Percentiles rank a stretch among this genome's conserved stretches.
These are phyloP conservation scores for Malus hybrid DNA, from an alignment of 331 rosid genomes.

Conservation along the genomic window DNA sequence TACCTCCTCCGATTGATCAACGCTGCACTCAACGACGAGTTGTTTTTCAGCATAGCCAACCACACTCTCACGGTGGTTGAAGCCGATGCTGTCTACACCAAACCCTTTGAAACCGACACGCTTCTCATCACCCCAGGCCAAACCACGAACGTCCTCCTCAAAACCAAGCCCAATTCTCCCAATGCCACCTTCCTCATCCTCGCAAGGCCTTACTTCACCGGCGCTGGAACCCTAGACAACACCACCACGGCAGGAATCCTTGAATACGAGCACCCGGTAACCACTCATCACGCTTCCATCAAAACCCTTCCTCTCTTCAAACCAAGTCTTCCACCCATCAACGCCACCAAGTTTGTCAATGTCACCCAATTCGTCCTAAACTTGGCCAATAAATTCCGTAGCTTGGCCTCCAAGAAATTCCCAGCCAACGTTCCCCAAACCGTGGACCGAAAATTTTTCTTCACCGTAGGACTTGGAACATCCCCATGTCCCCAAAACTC, in stretches of 20 bases:
- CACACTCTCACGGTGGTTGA: slow-evolving; percentile 67
- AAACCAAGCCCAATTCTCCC: slow-evolving; percentile 46
- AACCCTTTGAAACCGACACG: slow-evolving; percentile 46
- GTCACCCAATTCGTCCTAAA: slow-evolving; percentile 55
- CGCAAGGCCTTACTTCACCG: slow-evolving; percentile 56
- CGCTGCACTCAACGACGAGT: slow-evolving; percentile 89
- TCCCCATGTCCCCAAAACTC: slow-evolving; percentile 58
- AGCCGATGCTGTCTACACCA: slow-evolving; percentile 61
- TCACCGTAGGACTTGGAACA: slow-evolving; percentile 71
- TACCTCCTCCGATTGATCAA: slow-evolving; percentile 69
- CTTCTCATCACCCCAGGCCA: slow-evolving; percentile 69
- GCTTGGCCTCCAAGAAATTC: slow-evolving; percentile 45
- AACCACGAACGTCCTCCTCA: slow-evolving; percentile 63
- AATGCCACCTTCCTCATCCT: slow-evolving; percentile 58
- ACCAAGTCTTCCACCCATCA: slow-evolving; percentile 59
- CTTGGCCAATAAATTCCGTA: slow-evolving; percentile 34
- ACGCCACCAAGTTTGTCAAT: slow-evolving; percentile 55
- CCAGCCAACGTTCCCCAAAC: slow-evolving; percentile 59
- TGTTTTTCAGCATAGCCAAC: slow-evolving; percentile 69
- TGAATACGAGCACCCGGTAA: slow-evolving; percentile 33
- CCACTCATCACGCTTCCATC: neutral
- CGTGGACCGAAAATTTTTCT: slow-evolving; percentile 48
- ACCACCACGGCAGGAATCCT: slow-evolving; percentile 63
- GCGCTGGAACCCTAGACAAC: slow-evolving; percentile 57
- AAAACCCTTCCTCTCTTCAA: slow-evolving; percentile 23